Evolutionary conservation across 345 rosid species (phyloP).

Genomic region (Tarenaya hassleriana): DNA sequence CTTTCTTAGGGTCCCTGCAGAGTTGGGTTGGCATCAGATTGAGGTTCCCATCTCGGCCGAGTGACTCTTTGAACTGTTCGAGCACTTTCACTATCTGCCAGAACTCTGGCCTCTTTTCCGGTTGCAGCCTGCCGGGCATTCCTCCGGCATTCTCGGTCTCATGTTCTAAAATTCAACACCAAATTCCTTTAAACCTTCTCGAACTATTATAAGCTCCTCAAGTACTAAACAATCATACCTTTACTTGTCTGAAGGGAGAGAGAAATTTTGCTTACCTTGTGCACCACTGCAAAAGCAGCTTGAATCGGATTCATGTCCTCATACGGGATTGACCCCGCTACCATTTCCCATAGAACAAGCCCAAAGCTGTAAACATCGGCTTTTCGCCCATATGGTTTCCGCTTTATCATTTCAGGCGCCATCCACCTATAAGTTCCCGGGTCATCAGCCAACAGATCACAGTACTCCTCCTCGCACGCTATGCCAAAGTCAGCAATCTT

Average conservation of each 20-base stretch:
- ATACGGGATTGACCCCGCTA: slow-evolving; percentile 81
- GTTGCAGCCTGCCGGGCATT: slow-evolving; percentile 54
- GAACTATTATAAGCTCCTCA: no score
- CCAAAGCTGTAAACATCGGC: slow-evolving; percentile 96
- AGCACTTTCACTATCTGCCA: slow-evolving; percentile 88
- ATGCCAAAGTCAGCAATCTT: slow-evolving; percentile 98
- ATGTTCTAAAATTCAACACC: slow-evolving; percentile 42
- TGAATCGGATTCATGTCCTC: slow-evolving; percentile 99
- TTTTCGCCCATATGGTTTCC: slow-evolving; percentile 70
- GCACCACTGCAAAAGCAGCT: slow-evolving; percentile 98
- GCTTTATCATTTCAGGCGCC: slow-evolving; percentile 99
- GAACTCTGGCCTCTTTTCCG: slow-evolving; percentile 93
- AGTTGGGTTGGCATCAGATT: slow-evolving; percentile 37
- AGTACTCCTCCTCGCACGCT: slow-evolving; percentile 83
- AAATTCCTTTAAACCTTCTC: background rate
- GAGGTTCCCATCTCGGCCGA: slow-evolving; percentile 55
- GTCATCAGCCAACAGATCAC: slow-evolving; percentile 81
- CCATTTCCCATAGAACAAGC: slow-evolving; percentile 95
- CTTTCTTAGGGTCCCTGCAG: slow-evolving; percentile 73
- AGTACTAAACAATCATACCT: background rate
- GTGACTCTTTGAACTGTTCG: slow-evolving; percentile 65
- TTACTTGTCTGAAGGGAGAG: no score
- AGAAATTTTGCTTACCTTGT: slow-evolving; percentile 51
- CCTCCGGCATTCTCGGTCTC: slow-evolving; percentile 68
- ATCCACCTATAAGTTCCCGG: slow-evolving; percentile 99